A percentile compares a stretch with the other conserved stretches of the same genome.
phyloP scores from a whole-genome alignment of 2,329 filamentous ascomycete genomes.

The Colletotrichum sp. region DNA sequence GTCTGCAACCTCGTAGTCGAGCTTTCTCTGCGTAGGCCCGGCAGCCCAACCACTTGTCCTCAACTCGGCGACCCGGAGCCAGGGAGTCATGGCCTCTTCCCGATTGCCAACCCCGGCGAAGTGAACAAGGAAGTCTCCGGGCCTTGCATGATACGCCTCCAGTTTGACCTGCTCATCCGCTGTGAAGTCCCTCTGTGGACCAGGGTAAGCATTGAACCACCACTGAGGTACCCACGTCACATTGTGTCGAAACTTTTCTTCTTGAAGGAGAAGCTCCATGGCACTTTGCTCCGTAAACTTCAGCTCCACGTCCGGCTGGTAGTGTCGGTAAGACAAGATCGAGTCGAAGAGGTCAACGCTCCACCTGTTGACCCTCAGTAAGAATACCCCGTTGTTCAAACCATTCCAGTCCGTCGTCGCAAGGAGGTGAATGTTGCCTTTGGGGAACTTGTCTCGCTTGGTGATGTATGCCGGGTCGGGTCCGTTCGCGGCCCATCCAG shows the following conservation, averaged over 20 bases:
- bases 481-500: neutral
- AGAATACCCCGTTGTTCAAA: conserved; percentile 24
- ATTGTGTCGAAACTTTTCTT: conserved; percentile 2
- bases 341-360: conserved; percentile 22
- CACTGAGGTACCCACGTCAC: conserved; percentile 19
- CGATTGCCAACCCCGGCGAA: neutral
- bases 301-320: conserved; percentile 14
- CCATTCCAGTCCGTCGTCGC: conserved; percentile 22
- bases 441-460: neutral
- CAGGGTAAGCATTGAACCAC: conserved; percentile 25
- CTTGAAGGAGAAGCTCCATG: conserved; percentile 21
- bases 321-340: conserved; percentile 21
- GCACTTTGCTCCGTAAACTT: conserved; percentile 23
- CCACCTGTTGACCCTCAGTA: conserved; percentile 20
- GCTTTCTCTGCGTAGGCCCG: neutral
- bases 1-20: neutral
- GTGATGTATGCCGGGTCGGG: neutral
- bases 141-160: neutral
- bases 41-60: neutral
- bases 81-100: neutral
- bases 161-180: neutral
- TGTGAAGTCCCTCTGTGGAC: neutral
- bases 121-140: neutral
- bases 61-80: neutral
- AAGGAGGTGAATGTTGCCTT: conserved; percentile 5